phyloP scores from a whole-genome alignment of 2,329 filamentous ascomycete genomes.

The Thelonectria discophora region DNA sequence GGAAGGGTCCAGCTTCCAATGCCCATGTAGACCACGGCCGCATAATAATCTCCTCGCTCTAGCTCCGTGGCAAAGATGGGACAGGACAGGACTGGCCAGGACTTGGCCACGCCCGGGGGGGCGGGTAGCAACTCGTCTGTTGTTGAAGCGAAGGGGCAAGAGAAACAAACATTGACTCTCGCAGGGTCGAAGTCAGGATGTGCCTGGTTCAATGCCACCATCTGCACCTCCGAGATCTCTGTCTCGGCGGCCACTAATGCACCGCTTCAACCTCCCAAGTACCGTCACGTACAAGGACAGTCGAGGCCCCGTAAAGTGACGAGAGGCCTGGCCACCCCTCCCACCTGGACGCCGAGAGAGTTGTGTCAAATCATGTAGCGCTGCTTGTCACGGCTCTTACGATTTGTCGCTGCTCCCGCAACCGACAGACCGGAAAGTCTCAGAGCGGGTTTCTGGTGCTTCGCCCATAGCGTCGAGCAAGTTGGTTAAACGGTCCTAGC shows the following conservation, averaged over 20 bases:
- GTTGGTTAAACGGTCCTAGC: constrained; percentile 36
- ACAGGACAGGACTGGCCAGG: too few relatives aligned
- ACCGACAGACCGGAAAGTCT: constrained; percentile 38
- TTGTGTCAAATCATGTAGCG: constrained; percentile 32
- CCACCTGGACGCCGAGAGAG: constrained; percentile 26
- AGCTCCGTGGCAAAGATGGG: constrained; percentile 43
- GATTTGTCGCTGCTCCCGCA: constrained; percentile 24
- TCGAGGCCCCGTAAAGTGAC: constrained; percentile 28
- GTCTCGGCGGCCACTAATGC: constrained; percentile 48
- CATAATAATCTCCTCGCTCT: constrained; percentile 39
- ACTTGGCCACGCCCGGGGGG: constrained; percentile 23
- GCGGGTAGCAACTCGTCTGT: constrained; percentile 40
- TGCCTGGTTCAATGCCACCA: constrained; percentile 44
- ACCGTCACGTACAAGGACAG: constrained; percentile 36
- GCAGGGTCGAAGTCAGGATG: constrained; percentile 29
- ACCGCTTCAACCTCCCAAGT: constrained; percentile 37
- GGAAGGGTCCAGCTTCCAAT: constrained; percentile 33
- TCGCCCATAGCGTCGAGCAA: constrained; percentile 37
- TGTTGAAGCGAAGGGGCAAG: constrained; percentile 28
- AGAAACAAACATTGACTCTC: constrained; percentile 22
- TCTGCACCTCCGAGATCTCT: constrained; percentile 46
- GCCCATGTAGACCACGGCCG: constrained; percentile 40
- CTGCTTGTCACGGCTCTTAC: constrained; percentile 24
- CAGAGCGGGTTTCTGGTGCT: constrained; percentile 31
- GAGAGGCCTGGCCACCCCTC: constrained; percentile 30